These are phyloP conservation scores for Termitomyces bulborhizus DNA, from an alignment of 768 basidiomycete genomes.

Conservation along the genomic window DNA sequence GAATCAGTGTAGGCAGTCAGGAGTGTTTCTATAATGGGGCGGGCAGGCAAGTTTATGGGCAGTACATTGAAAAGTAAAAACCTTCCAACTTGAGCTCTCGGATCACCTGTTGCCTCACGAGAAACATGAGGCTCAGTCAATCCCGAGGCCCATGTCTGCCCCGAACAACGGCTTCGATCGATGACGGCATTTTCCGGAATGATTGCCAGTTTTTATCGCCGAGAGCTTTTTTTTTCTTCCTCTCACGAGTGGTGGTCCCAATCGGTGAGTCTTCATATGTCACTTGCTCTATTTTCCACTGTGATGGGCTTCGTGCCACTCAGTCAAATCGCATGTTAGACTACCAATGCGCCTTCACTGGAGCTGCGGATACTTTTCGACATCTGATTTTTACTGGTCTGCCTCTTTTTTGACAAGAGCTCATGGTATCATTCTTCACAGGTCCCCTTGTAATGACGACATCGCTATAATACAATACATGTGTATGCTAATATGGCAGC, in stretches of 20 bases:
- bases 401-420: background rate
- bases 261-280: conserved; percentile 9
- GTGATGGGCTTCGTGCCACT: conserved; percentile 34
- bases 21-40: conserved; percentile 12
- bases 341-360: conserved; percentile 34
- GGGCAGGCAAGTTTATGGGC: conserved; percentile 7
- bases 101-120: conserved; percentile 31
- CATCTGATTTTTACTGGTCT: conserved; percentile 19
- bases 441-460: background rate
- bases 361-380: conserved; percentile 35
- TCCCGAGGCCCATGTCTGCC: background rate
- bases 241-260: background rate
- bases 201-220: conserved; percentile 4
- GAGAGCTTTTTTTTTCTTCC: background rate
- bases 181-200: conserved; percentile 1
- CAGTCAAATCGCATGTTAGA: conserved; percentile 47
- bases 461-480: background rate
- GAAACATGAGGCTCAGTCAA: conserved; percentile 32
- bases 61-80: conserved; percentile 1
- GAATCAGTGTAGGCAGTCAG: conserved; percentile 13
- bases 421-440: conserved; percentile 2
- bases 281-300: background rate
- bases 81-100: conserved; percentile 8
- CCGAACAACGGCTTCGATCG: background rate
- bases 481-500: background rate